A percentile compares a stretch with the other conserved stretches of the same genome.
These are phyloP conservation scores for Eimeria maxima DNA, from an alignment of 169 alveolate species.

Conservation along the genomic window DNA sequence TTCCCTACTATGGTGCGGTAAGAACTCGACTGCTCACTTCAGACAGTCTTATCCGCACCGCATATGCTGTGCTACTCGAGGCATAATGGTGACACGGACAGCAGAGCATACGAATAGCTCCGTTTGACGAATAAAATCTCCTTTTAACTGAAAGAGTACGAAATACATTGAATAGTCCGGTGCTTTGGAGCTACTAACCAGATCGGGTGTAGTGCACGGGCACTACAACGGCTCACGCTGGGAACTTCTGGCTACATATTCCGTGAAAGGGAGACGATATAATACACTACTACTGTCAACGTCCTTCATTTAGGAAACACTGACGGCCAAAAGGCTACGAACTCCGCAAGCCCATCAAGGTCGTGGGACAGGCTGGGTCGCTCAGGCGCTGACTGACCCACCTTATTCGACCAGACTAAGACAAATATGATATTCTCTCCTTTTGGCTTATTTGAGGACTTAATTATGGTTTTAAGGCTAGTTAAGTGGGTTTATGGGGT, in stretches of 20 bases:
- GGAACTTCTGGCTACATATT: background rate
- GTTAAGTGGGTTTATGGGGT: background rate
- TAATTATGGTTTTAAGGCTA: background rate
- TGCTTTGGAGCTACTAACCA: too few species aligned
- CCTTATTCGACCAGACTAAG: background rate
- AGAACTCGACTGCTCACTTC: too few species aligned
- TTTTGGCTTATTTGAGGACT: background rate
- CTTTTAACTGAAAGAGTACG: too few species aligned
- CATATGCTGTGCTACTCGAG: too few species aligned
- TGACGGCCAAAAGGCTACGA: background rate
- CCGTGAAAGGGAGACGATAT: background rate
- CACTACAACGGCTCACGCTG: background rate
- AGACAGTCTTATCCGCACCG: too few species aligned
- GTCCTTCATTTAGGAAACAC: background rate
- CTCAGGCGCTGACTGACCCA: background rate
- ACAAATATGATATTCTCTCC: background rate
- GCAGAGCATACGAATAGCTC: too few species aligned
- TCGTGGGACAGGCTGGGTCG: background rate
- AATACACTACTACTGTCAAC: background rate
- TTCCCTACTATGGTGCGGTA: too few species aligned
- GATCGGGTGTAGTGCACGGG: background rate
- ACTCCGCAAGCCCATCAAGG: background rate
- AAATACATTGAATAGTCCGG: too few species aligned
- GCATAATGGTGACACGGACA: too few species aligned
- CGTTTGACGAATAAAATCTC: too few species aligned